These are phyloP conservation scores for Triticum monococcum DNA, from an alignment of 176 grass and related monocot species.

Conservation along the genomic window DNA sequence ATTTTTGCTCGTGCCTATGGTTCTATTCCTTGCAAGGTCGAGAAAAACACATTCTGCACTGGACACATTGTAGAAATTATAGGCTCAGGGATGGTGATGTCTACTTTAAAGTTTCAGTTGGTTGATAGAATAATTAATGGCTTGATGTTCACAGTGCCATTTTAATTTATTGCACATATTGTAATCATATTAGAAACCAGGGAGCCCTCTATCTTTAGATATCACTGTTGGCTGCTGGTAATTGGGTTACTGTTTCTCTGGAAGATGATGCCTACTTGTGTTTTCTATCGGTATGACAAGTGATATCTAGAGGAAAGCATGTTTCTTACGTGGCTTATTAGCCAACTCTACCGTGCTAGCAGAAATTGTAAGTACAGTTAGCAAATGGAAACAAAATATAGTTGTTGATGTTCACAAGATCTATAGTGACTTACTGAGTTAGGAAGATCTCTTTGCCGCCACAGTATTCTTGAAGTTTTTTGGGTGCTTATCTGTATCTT, in stretches of 20 bases:
- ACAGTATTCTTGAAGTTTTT: not conserved
- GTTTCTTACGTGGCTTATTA: not conserved
- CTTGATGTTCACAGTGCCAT: not conserved
- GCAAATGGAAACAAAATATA: not conserved
- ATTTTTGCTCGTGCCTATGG: not conserved
- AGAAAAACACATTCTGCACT: not conserved
- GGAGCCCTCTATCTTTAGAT: not conserved
- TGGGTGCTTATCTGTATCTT: not conserved
- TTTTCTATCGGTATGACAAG: not conserved
- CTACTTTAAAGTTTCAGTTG: too few relatives aligned
- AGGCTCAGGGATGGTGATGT: too few relatives aligned
- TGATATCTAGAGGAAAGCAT: not conserved
- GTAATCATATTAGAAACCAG: not conserved
- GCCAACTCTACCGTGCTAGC: not conserved
- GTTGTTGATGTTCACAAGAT: not conserved
- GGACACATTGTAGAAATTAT: not conserved
- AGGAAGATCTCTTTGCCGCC: not conserved
- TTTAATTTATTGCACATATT: not conserved
- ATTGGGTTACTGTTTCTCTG: not conserved
- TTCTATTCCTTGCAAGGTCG: conserved; percentile 11
- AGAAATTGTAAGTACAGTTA: not conserved
- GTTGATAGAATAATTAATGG: too few relatives aligned
- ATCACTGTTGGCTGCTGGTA: not conserved
- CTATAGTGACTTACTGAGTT: not conserved
- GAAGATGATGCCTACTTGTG: not conserved